Evolutionary conservation across 2,329 filamentous ascomycete species (phyloP).

Genomic region (Colletotrichum musicola): DNA sequence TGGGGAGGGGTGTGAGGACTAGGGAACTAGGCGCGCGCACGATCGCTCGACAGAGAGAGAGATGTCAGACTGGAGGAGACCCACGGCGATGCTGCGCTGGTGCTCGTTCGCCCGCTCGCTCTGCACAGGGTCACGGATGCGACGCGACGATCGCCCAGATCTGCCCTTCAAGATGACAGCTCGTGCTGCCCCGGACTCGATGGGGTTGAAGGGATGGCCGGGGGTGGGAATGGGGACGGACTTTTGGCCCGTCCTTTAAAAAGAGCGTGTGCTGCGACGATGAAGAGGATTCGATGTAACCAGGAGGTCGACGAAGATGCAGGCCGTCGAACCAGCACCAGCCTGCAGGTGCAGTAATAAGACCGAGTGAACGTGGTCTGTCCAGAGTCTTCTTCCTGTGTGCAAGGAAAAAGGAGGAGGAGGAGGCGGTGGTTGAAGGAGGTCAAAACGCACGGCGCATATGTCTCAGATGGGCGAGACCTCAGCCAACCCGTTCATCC

Average conservation of each 20-base stretch:
- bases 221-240: not conserved
- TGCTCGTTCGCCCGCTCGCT: not conserved
- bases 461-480: constrained; percentile 25
- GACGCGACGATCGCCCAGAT: constrained; percentile 30
- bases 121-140: constrained; percentile 16
- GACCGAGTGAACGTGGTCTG: not conserved
- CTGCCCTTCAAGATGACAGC: constrained; percentile 21
- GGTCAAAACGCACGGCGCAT: constrained; percentile 22
- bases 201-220: not conserved
- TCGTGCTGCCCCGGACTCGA: constrained; percentile 5
- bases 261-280: constrained; percentile 14
- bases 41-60: too few relatives aligned
- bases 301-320: not conserved
- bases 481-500: constrained; percentile 7
- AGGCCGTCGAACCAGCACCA: not conserved
- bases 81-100: constrained; percentile 16
- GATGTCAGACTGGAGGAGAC: not conserved
- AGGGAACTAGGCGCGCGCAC: not conserved
- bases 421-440: not conserved
- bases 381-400: not conserved
- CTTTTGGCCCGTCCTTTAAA: constrained; percentile 20
- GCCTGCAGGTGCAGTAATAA: not conserved
- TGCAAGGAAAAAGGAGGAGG: not conserved
- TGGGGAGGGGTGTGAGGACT: not conserved
- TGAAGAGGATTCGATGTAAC: not conserved